Percentiles rank a stretch among this genome's conserved stretches.
Conservation (phyloP, 805 yeast genomes). For the Teunomyces aglyptinius region DNA sequence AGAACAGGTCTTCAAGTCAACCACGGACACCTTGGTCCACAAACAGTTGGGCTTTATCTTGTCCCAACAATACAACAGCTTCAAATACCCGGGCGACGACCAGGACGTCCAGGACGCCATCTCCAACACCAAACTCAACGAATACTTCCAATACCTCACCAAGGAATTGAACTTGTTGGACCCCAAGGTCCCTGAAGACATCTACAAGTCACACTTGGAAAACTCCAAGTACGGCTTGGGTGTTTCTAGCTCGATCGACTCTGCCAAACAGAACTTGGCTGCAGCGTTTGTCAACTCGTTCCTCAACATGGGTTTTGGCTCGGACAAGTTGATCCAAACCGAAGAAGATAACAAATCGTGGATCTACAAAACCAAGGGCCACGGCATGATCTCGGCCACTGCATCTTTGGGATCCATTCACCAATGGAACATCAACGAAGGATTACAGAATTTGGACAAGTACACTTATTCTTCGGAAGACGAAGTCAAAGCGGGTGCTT, state of each 20-base stretch:
- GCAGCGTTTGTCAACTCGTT: constrained; percentile 92
- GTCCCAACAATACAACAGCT: constrained; percentile 82
- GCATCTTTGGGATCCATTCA: constrained; percentile 88
- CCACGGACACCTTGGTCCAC: constrained; percentile 69
- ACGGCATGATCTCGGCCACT: constrained; percentile 87
- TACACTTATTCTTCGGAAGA: constrained; percentile 82
- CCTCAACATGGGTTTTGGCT: constrained; percentile 86
- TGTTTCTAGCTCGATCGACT: constrained; percentile 60
- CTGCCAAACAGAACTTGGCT: constrained; percentile 94
- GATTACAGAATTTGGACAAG: constrained; percentile 85
- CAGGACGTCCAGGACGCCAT: constrained; percentile 80
- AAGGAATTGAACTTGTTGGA: constrained; percentile 85
- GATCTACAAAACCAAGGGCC: constrained; percentile 89
- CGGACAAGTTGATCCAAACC: constrained; percentile 74
- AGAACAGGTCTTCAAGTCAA: constrained; percentile 75
- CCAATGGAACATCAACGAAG: constrained; percentile 89
- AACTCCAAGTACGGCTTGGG: constrained; percentile 58
- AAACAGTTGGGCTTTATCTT: constrained; percentile 90
- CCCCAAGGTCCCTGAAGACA: constrained; percentile 93
- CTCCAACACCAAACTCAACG: constrained; percentile 74
- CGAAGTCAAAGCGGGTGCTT: constrained; percentile 93
- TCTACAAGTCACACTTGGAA: constrained; percentile 88
- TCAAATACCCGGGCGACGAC: constrained; percentile 57
- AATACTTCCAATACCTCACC: constrained; percentile 74
- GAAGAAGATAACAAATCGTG: constrained; percentile 72